Conservation (phyloP, 2,329 filamentous ascomycete species). For the Penicillium sp. region DNA sequence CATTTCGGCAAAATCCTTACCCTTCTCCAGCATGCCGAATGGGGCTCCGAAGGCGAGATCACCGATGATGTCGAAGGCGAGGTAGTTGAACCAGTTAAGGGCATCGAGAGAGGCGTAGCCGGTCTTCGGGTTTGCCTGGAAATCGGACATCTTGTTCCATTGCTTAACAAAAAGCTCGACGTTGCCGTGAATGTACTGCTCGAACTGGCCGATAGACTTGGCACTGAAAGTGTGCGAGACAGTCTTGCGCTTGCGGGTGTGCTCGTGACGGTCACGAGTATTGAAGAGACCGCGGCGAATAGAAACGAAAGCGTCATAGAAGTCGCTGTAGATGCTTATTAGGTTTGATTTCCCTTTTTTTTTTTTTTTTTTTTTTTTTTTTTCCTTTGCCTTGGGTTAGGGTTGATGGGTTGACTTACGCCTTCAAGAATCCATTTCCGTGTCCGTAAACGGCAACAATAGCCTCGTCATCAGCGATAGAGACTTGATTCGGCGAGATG, state of each 20-base stretch:
- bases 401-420: constrained; percentile 47
- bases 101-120: constrained; percentile 68
- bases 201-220: constrained; percentile 79
- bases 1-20: constrained; percentile 75
- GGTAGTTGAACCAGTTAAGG: constrained; percentile 77
- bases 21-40: constrained; percentile 79
- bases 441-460: constrained; percentile 78
- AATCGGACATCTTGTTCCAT: constrained; percentile 66
- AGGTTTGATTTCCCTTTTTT: not conserved
- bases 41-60: constrained; percentile 71
- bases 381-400: not conserved
- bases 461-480: constrained; percentile 75
- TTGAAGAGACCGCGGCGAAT: constrained; percentile 87
- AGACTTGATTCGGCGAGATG: constrained; percentile 82
- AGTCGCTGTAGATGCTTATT: constrained; percentile 57
- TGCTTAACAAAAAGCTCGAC: constrained; percentile 71
- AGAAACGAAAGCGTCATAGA: constrained; percentile 89
- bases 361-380: not conserved
- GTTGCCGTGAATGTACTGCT: constrained; percentile 83
- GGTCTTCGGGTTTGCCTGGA: constrained; percentile 47
- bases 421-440: constrained; percentile 72
- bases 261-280: constrained; percentile 76
- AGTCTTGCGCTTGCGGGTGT: constrained; percentile 85
- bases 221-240: constrained; percentile 83
- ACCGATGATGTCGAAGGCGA: constrained; percentile 62